These are phyloP conservation scores for Lactarius vividus DNA, from an alignment of 768 basidiomycete genomes.

Conservation along the genomic window DNA sequence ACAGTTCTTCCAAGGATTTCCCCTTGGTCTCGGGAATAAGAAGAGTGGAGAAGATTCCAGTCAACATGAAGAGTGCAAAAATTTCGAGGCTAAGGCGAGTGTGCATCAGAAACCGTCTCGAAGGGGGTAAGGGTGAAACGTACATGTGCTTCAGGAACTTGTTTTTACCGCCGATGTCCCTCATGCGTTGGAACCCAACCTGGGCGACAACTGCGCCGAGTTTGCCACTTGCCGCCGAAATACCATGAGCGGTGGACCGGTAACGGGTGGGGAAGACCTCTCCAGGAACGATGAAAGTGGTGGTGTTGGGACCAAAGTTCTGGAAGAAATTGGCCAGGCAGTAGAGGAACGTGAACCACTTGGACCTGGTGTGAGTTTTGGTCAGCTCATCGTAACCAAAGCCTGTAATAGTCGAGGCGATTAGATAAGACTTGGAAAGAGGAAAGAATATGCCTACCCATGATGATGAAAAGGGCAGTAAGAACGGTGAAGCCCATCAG, in stretches of 20 bases:
- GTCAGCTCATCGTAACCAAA: slow-evolving; percentile 63
- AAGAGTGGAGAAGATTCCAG: slow-evolving; percentile 77
- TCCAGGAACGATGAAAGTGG: slow-evolving; percentile 78
- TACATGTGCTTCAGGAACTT: slow-evolving; percentile 67
- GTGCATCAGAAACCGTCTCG: slow-evolving; percentile 8
- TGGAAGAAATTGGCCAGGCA: slow-evolving; percentile 89
- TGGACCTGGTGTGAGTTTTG: slow-evolving; percentile 40
- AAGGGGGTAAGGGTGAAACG: slow-evolving; percentile 30
- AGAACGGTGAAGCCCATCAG: slow-evolving; percentile 72
- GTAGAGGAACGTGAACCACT: slow-evolving; percentile 79
- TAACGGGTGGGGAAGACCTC: slow-evolving; percentile 89
- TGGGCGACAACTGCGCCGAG: slow-evolving; percentile 80
- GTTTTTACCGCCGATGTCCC: slow-evolving; percentile 65
- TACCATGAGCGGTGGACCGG: slow-evolving; percentile 81
- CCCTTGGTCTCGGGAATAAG: slow-evolving; percentile 78
- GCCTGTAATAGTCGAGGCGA: slow-evolving; percentile 39
- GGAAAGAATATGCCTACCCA: slow-evolving; percentile 48
- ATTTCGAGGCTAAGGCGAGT: slow-evolving; percentile 56
- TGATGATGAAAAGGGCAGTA: slow-evolving; percentile 61
- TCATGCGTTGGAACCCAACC: slow-evolving; percentile 67
- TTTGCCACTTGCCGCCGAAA: slow-evolving; percentile 81
- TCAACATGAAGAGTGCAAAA: slow-evolving; percentile 85
- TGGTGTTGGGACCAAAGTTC: slow-evolving; percentile 82
- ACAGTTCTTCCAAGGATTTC: slow-evolving; percentile 64
- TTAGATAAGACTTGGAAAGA: not conserved